Evolutionary conservation across 495 filamentous ascomycete genomes (phyloP), one percentile per base, ranked within the genome.

Genomic region (Sporormia fimetaria): DNA sequence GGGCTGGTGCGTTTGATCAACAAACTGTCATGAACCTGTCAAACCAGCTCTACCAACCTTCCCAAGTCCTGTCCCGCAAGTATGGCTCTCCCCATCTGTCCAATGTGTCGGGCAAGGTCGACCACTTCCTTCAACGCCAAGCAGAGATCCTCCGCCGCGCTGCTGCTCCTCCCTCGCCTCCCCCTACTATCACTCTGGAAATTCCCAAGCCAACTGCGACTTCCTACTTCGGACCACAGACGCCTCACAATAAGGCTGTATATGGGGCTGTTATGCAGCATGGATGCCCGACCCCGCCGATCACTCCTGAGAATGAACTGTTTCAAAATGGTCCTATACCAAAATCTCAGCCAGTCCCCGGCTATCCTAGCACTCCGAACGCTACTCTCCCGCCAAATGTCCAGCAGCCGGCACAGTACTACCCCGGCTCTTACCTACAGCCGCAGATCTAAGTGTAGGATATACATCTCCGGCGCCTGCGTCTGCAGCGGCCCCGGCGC

Each of bases 211-310:
- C 51, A 10, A 25, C n/a, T 7, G 17, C 37, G 9, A 73, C 74
- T 52, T 26, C 61, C 55, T 49, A 70, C 69, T 45, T 66, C 67
- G 44, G 68, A 64, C 49, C 76, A 71, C 57, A 80, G 73, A 96
- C 90, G 6, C 92, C 90, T 16, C 81, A 88, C 57, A 98, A 98
- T 68, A 71, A 72, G 10, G 68, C 76, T 32, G 67, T 74, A 49
- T 67, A 73, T 5, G 33, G 23, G 34, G 62, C 69, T 21, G 69
- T 73, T 21, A 70, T 81, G 42, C 74, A 77, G 10, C 74, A 86
- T 55, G 92, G 88, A 16, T 88, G 87, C 57, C 74, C 90, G 42
- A 96, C 90, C 16, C 90, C 90, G 14, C 90, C 90, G 2, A 94
- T 96, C 56, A 96, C 92, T 0, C 90, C 90, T n/a, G 86, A 92